These are phyloP conservation scores for Vigna hirtella DNA, from an alignment of 306 rosid genomes.

Conservation along the genomic window DNA sequence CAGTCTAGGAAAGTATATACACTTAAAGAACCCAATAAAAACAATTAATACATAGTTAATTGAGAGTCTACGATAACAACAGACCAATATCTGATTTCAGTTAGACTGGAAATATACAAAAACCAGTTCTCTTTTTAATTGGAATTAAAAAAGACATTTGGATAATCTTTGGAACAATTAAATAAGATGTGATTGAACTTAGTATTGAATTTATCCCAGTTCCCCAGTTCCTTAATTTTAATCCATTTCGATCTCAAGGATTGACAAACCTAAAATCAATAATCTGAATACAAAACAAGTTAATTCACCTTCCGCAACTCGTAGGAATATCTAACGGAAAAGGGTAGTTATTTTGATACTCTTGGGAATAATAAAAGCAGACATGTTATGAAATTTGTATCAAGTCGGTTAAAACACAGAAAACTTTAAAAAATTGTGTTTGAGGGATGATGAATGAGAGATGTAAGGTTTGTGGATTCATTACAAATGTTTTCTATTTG, in stretches of 20 bases:
- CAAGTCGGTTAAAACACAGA: slow-evolving; percentile 26
- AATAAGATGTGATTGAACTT: slow-evolving; percentile 13
- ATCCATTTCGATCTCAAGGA: not conserved
- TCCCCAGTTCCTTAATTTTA: slow-evolving; percentile 15
- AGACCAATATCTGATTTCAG: not conserved
- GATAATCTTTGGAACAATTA: not conserved
- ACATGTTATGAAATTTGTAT: slow-evolving; percentile 21
- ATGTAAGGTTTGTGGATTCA: slow-evolving; percentile 18
- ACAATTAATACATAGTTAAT: not conserved
- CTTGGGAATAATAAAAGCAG: slow-evolving; percentile 5
- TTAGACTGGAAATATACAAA: slow-evolving; percentile 1
- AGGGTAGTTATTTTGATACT: not conserved
- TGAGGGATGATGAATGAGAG: no score
- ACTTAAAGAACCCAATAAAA: not conserved
- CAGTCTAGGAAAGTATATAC: slow-evolving; percentile 11
- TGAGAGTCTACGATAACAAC: not conserved
- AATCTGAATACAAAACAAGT: no score
- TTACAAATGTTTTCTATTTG: slow-evolving; percentile 14
- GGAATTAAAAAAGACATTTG: not conserved
- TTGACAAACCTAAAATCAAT: not conserved
- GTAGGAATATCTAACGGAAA: no score
- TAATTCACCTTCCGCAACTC: no score
- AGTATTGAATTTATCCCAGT: slow-evolving; percentile 6
- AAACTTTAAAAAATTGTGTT: not conserved
- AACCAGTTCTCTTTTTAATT: not conserved